Conservation (phyloP, 169 alveolate genomes). For the Eimeria zaria region DNA sequence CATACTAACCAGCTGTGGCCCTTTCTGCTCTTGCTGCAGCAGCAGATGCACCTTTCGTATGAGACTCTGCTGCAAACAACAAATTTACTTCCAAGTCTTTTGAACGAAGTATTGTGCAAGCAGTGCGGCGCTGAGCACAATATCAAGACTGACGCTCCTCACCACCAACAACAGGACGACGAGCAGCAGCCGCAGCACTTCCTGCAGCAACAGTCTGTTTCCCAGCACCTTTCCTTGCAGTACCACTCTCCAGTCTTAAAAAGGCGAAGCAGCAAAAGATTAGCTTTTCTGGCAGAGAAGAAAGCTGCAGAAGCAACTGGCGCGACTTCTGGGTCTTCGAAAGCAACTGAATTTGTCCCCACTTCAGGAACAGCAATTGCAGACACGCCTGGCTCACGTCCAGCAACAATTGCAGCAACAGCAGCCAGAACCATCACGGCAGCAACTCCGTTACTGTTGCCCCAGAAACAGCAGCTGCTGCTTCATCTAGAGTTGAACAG, state of each 20-base stretch:
- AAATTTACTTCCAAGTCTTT: conserved; percentile 17
- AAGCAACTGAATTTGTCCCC: not conserved
- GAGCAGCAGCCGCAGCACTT: not conserved
- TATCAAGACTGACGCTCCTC: not conserved
- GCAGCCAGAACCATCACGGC: not conserved
- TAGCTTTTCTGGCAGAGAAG: not conserved
- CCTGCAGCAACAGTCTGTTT: not conserved
- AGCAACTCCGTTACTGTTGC: not conserved
- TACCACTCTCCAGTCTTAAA: not conserved
- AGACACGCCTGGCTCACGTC: not conserved
- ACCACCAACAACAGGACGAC: not conserved
- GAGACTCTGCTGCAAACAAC: conserved; percentile 2
- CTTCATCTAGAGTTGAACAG: not conserved
- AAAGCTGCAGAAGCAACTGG: not conserved
- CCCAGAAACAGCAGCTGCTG: conserved; percentile 14
- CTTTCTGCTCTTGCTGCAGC: not conserved
- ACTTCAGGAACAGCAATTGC: not conserved
- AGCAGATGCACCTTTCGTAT: conserved; percentile 29
- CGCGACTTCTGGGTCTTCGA: not conserved
- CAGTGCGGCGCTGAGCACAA: not conserved
- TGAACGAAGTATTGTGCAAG: not conserved
- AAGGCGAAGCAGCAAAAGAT: not conserved
- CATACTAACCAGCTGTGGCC: conserved; percentile 3
- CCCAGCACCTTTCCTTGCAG: not conserved
- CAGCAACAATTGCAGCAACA: not conserved